Evolutionary conservation across 495 filamentous ascomycete species (phyloP).

Genomic region (Hypoxylon cercidicola): DNA sequence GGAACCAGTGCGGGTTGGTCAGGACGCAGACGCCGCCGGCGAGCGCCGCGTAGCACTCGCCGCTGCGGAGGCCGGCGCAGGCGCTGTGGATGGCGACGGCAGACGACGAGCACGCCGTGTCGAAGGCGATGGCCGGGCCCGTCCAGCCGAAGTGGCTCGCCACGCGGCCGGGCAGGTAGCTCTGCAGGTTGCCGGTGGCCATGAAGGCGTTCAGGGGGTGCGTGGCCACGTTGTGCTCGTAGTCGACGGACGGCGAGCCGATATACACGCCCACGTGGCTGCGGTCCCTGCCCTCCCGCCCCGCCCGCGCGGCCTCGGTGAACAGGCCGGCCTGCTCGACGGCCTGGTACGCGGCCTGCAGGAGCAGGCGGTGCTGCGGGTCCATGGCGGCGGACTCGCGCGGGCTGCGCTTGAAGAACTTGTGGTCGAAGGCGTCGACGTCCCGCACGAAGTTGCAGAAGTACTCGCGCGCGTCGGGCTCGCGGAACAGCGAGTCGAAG

Average conservation of each 20-base stretch:
- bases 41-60: conserved; percentile 53
- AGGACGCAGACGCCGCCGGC: conserved; percentile 43
- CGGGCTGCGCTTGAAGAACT: conserved; percentile 56
- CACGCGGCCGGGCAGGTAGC: conserved; percentile 28
- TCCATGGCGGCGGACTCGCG: conserved; percentile 55
- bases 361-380: conserved; percentile 54
- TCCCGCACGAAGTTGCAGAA: conserved; percentile 45
- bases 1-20: conserved; percentile 13
- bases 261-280: conserved; percentile 41
- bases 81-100: conserved; percentile 56
- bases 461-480: conserved; percentile 25
- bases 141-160: conserved; percentile 60
- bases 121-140: conserved; percentile 59
- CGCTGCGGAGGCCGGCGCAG: conserved; percentile 45
- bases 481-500: background rate
- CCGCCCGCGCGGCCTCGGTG: background rate
- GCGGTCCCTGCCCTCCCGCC: too few species aligned
- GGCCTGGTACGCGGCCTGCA: conserved; percentile 58
- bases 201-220: conserved; percentile 27
- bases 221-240: conserved; percentile 35
- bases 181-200: conserved; percentile 24
- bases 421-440: conserved; percentile 54
- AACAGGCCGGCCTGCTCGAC: conserved; percentile 47
- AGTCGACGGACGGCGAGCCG: conserved; percentile 25
- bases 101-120: conserved; percentile 63